Percentiles rank a stretch among this genome's conserved stretches.
phyloP scores from a whole-genome alignment of 345 rosid genomes.

The Corchorus capsularis region DNA sequence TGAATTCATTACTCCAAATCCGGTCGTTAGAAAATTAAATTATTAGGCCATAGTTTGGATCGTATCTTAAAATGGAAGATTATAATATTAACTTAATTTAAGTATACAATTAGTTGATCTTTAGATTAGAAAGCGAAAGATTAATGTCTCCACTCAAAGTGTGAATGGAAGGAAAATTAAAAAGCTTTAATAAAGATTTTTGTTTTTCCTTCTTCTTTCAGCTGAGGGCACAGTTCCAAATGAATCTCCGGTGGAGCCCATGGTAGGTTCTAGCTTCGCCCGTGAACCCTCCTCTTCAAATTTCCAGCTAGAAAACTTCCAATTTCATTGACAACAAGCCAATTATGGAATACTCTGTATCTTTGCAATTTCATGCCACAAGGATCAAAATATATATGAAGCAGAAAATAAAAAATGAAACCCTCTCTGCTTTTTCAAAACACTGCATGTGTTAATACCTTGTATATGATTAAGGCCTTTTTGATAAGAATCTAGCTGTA shows the following conservation, averaged over 20 bases:
- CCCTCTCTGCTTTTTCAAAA: neutral
- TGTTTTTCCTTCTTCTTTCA: neutral
- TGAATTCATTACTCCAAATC: neutral
- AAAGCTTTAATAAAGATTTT: neutral
- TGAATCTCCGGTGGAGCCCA: conserved; percentile 32
- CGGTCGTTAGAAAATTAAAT: neutral
- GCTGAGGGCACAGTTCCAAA: neutral
- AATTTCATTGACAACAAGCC: conserved; percentile 15
- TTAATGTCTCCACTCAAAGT: conserved; percentile 24
- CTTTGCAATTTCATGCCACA: neutral
- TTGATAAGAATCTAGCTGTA: too few relatives aligned
- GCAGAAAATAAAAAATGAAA: too few relatives aligned
- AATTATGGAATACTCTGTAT: conserved; percentile 1
- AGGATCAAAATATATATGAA: neutral
- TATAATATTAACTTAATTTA: conserved; percentile 22
- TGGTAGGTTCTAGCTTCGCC: conserved; percentile 27
- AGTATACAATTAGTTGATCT: neutral
- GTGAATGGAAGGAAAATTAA: conserved; percentile 24
- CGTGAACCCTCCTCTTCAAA: conserved; percentile 25
- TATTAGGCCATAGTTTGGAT: neutral
- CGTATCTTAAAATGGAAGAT: neutral
- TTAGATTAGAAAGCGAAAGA: neutral
- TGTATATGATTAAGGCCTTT: neutral
- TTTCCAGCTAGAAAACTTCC: conserved; percentile 14
- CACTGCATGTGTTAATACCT: neutral